phyloP scores from a whole-genome alignment of 2,329 filamentous ascomycete genomes.

The Fusarium continuum region DNA sequence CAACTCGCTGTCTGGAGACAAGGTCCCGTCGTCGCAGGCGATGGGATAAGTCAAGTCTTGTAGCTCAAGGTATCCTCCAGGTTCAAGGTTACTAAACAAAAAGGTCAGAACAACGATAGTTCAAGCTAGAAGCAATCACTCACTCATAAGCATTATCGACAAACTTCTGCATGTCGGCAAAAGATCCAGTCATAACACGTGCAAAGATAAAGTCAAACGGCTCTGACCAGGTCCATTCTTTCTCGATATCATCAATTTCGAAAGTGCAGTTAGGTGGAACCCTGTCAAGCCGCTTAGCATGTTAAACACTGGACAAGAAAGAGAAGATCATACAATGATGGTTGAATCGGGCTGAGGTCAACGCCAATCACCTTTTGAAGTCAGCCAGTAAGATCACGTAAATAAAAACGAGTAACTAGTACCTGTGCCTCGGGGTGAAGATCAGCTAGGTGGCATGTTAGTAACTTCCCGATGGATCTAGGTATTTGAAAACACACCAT shows the following conservation, averaged over 20 bases:
- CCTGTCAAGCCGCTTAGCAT: not conserved
- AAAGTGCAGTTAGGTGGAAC: constrained; percentile 2
- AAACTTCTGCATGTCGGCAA: constrained; percentile 6
- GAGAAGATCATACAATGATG: not conserved
- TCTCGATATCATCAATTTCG: constrained; percentile 7
- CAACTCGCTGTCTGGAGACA: not conserved
- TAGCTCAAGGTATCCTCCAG: constrained; percentile 7
- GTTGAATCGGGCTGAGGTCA: constrained; percentile 8
- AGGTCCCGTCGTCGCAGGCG: not conserved
- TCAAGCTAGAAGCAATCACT: no score
- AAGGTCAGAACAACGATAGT: no score
- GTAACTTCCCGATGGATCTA: not conserved
- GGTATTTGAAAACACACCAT: not conserved
- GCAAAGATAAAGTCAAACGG: constrained; percentile 9
- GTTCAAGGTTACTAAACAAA: constrained; percentile 7
- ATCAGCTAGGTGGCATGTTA: not conserved
- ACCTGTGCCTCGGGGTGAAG: constrained; percentile 4
- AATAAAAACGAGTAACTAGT: fast-evolving
- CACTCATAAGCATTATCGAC: not conserved
- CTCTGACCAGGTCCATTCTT: constrained; percentile 8
- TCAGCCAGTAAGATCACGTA: not conserved
- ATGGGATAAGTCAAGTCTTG: constrained; percentile 16
- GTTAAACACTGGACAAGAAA: fast-evolving
- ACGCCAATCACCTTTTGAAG: constrained; percentile 1
- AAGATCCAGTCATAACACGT: constrained; percentile 9